A percentile compares a stretch with the other conserved stretches of the same genome.
phyloP scores from a whole-genome alignment of 331 rosid species.

The Pyracantha coccinea region DNA sequence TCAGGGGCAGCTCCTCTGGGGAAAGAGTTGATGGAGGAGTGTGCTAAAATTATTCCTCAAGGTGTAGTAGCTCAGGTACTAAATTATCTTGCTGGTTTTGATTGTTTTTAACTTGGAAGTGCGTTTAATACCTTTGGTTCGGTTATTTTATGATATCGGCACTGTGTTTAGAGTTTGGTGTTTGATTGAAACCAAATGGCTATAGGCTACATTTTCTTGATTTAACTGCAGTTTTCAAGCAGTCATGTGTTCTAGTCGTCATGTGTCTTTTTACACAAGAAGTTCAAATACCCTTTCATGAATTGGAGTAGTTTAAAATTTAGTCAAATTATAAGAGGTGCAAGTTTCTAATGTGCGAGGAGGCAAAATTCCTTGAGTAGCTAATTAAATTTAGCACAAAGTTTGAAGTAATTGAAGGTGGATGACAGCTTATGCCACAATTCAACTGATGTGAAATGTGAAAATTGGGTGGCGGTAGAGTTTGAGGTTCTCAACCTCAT shows the following conservation, averaged over 20 bases:
- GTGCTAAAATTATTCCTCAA: slow-evolving; percentile 45
- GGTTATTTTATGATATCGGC: background rate
- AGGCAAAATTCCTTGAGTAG: no score
- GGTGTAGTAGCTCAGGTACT: slow-evolving; percentile 51
- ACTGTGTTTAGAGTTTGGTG: background rate
- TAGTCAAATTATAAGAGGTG: no score
- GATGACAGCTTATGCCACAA: background rate
- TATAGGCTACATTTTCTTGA: background rate
- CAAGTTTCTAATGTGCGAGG: no score
- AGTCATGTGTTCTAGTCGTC: no score
- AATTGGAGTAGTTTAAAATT: no score
- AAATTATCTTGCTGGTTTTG: background rate
- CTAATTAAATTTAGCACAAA: background rate
- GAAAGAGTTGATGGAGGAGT: slow-evolving; percentile 70
- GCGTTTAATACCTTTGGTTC: background rate
- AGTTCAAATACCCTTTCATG: no score
- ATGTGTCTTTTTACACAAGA: no score
- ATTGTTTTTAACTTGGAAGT: background rate
- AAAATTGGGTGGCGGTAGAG: background rate
- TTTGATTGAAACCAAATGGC: background rate
- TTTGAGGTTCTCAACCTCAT: background rate
- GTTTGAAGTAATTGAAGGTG: background rate
- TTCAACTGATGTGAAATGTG: background rate
- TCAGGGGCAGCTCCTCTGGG: slow-evolving; percentile 93
- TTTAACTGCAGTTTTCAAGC: background rate